phyloP scores from a whole-genome alignment of 2,329 filamentous ascomycete genomes.

The Fusarium nodosum region DNA sequence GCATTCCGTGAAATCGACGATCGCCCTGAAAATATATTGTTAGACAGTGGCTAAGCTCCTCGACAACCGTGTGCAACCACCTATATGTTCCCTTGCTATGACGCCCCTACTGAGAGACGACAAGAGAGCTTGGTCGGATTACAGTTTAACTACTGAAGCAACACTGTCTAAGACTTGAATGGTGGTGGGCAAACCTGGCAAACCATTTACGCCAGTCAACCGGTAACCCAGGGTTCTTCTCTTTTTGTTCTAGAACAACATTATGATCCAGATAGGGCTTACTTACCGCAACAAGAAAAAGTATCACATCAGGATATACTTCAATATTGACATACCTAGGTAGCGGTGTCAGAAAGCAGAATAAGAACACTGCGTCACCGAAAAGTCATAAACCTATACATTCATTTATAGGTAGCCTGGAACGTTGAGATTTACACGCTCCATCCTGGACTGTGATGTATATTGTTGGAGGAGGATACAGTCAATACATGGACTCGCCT shows the following conservation, averaged over 20 bases:
- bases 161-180: neutral
- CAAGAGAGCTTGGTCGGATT: neutral
- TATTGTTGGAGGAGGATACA: neutral
- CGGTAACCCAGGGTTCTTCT: neutral
- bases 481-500: neutral
- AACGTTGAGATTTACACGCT: neutral
- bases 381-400: neutral
- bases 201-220: neutral
- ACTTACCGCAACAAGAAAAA: neutral
- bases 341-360: neutral
- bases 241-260: constrained; percentile 9
- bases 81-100: constrained; percentile 11
- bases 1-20: neutral
- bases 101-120: constrained; percentile 1
- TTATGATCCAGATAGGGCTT: neutral
- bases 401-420: neutral
- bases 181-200: neutral
- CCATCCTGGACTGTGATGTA: neutral
- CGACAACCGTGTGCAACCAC: neutral
- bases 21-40: neutral
- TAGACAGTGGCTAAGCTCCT: constrained; percentile 24
- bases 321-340: neutral
- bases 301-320: neutral
- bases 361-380: neutral
- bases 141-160: neutral